Percentiles rank a stretch among this genome's conserved stretches.
Evolutionary conservation across 2,329 filamentous ascomycete species (phyloP).

Genomic region (Hypoxylon sp.): DNA sequence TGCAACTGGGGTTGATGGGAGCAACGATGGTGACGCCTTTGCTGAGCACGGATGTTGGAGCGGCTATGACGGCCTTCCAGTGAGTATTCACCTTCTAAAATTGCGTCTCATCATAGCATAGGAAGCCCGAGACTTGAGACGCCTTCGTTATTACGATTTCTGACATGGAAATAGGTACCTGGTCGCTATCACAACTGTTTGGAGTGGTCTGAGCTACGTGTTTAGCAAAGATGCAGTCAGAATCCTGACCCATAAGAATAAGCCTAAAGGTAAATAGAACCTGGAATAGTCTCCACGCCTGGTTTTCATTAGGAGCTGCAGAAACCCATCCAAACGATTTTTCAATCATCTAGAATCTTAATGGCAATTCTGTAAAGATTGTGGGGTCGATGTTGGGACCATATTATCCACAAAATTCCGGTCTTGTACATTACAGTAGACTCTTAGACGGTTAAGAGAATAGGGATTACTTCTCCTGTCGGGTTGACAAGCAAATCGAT

Average conservation of each 20-base stretch:
- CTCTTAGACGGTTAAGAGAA: neutral
- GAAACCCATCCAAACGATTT: neutral
- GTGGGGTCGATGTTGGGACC: neutral
- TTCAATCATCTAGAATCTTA: neutral
- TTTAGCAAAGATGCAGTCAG: conserved; percentile 93
- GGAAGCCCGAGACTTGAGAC: too few species aligned
- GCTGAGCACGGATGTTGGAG: conserved; percentile 70
- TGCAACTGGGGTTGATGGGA: conserved; percentile 90
- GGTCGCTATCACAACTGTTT: conserved; percentile 90
- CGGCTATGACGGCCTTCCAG: conserved; percentile 74
- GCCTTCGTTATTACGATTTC: conserved; percentile 43
- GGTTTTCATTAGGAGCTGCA: neutral
- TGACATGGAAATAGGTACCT: conserved; percentile 73
- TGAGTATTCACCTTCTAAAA: conserved; percentile 59
- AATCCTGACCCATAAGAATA: conserved; percentile 70
- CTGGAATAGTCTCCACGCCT: neutral
- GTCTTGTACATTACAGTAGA: conserved; percentile 13
- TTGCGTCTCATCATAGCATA: too few species aligned
- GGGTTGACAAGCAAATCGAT: neutral
- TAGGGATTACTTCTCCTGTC: neutral
- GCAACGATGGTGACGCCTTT: conserved; percentile 86
- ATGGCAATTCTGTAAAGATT: neutral
- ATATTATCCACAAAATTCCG: neutral
- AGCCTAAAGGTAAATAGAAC: conserved; percentile 35
- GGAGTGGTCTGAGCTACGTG: conserved; percentile 94